Conservation (phyloP, 2,329 filamentous ascomycete species). For the Cyphellophora attinorum region DNA sequence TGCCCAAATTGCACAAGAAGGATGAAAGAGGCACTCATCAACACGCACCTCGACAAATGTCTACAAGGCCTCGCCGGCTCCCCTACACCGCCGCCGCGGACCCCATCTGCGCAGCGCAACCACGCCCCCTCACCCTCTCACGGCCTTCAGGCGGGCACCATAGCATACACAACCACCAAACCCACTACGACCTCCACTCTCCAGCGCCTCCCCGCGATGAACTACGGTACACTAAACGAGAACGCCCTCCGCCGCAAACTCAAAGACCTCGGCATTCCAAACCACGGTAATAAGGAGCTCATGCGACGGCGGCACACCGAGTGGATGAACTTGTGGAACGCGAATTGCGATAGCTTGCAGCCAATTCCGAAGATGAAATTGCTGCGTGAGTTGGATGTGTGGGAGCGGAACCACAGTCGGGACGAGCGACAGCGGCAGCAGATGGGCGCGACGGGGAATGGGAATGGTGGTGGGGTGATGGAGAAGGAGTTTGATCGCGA, state of each 20-base stretch:
- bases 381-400: constrained; percentile 67
- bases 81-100: constrained; percentile 3
- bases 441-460: constrained; percentile 10
- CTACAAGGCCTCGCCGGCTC: constrained; percentile 22
- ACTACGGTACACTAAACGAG: constrained; percentile 83
- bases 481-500: constrained; percentile 80
- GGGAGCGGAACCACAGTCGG: constrained; percentile 76
- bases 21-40: constrained; percentile 74
- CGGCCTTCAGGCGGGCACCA: constrained; percentile 7
- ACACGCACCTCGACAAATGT: constrained; percentile 68
- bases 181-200: constrained; percentile 10
- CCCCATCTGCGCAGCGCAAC: constrained; percentile 8
- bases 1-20: constrained; percentile 73
- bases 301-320: constrained; percentile 77
- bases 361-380: constrained; percentile 65
- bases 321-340: constrained; percentile 94
- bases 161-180: constrained; percentile 15
- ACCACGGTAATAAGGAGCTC: constrained; percentile 55
- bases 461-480: constrained; percentile 47
- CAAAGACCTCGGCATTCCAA: constrained; percentile 66
- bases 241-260: constrained; percentile 69
- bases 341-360: constrained; percentile 77
- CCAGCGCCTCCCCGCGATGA: constrained; percentile 68
- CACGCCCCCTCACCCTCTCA: constrained; percentile 8
- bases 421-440: constrained; percentile 10